phyloP scores from a whole-genome alignment of 805 yeast species.

The Kuraishia ogatae region DNA sequence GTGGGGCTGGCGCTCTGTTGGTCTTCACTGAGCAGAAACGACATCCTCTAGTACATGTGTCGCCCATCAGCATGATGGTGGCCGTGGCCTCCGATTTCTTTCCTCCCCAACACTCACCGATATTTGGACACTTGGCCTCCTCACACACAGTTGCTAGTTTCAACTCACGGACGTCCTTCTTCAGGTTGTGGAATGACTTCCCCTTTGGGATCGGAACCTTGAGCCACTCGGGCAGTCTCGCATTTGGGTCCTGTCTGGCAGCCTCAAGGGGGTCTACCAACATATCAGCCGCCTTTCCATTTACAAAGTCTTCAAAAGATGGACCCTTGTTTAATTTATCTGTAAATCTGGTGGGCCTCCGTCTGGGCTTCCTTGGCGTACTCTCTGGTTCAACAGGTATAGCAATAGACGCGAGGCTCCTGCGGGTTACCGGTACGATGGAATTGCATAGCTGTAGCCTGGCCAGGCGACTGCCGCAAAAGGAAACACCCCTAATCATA shows the following conservation, averaged over 20 bases:
- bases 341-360: slow-evolving; percentile 52
- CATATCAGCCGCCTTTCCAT: slow-evolving; percentile 67
- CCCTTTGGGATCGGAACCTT: slow-evolving; percentile 98
- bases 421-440: not conserved
- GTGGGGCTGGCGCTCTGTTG: slow-evolving; percentile 72
- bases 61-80: slow-evolving; percentile 96
- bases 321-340: slow-evolving; percentile 80
- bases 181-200: slow-evolving; percentile 66
- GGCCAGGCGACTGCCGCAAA: not conserved
- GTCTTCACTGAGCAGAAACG: slow-evolving; percentile 97
- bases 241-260: slow-evolving; percentile 59
- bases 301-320: slow-evolving; percentile 82
- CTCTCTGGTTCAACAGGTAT: not conserved
- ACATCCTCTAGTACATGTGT: slow-evolving; percentile 99
- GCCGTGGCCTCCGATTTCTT: slow-evolving; percentile 90
- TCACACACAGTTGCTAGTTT: slow-evolving; percentile 95
- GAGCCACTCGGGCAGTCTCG: slow-evolving; percentile 85
- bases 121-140: slow-evolving; percentile 98
- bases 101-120: slow-evolving; percentile 99
- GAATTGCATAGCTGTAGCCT: not conserved
- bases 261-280: slow-evolving; percentile 68
- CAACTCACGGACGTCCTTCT: slow-evolving; percentile 80
- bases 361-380: slow-evolving; percentile 22
- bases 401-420: slow-evolving; percentile 1
- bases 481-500: not conserved